Evolutionary conservation across 164 flowering plant genomes (phyloP).

Genomic region (Aristolochia fimbriata): DNA sequence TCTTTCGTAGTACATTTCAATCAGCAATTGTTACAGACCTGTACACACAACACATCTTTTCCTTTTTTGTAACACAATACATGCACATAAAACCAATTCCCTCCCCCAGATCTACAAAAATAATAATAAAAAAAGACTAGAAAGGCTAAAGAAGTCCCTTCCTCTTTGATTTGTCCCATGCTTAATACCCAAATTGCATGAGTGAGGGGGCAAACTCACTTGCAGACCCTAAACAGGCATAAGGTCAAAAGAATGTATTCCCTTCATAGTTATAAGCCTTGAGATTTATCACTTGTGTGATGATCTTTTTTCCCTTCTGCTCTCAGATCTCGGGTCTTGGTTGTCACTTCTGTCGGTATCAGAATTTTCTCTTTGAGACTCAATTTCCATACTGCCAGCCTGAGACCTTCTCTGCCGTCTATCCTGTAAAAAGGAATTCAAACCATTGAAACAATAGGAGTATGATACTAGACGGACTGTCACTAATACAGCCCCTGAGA

Average conservation of each 20-base stretch:
- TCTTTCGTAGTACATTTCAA: conserved; percentile 1
- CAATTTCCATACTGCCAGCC: conserved; percentile 57
- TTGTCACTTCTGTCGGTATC: conserved; percentile 79
- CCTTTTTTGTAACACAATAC: conserved; percentile 6
- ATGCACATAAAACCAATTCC: conserved; percentile 11
- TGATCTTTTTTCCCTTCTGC: conserved; percentile 25
- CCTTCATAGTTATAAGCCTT: conserved; percentile 1
- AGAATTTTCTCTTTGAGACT: conserved; percentile 55
- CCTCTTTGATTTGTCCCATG: neutral
- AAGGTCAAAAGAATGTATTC: conserved; percentile 22
- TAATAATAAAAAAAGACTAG: neutral
- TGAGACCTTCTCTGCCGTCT: conserved; percentile 62
- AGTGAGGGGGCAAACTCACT: neutral
- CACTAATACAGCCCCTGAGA: no score
- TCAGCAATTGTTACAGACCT: conserved; percentile 7
- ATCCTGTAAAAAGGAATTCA: conserved; percentile 32
- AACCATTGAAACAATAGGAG: neutral
- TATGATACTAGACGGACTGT: no score
- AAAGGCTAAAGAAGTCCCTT: neutral
- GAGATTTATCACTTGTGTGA: conserved; percentile 3
- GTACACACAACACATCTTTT: conserved; percentile 12
- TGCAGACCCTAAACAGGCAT: conserved; percentile 17
- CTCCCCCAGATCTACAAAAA: conserved; percentile 11
- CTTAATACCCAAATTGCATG: conserved; percentile 2
- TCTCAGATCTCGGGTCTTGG: conserved; percentile 46